phyloP scores from a whole-genome alignment of 2,329 filamentous ascomycete genomes.

The Dactylonectria macrodidyma region DNA sequence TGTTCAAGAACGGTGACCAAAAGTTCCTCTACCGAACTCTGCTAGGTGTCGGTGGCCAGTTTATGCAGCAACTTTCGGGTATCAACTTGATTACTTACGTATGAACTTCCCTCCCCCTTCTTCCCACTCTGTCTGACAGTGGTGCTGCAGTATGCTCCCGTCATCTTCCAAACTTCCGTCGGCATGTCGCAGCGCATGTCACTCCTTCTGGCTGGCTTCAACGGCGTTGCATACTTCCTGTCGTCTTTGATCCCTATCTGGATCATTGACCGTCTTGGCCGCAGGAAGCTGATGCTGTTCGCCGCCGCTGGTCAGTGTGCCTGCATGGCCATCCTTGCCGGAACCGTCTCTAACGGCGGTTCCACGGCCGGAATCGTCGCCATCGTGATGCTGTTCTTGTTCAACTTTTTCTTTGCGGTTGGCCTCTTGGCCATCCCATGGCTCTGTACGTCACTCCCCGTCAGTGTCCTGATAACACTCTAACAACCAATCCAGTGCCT shows the following conservation, averaged over 20 bases:
- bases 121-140: slow-evolving; percentile 25
- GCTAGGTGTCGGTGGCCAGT: slow-evolving; percentile 60
- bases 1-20: slow-evolving; percentile 59
- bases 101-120: background rate
- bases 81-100: slow-evolving; percentile 55
- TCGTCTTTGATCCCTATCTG: slow-evolving; percentile 52
- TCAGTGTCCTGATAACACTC: background rate
- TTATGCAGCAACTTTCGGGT: slow-evolving; percentile 59
- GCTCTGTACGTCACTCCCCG: slow-evolving; percentile 45
- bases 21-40: slow-evolving; percentile 58
- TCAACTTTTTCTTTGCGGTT: slow-evolving; percentile 60
- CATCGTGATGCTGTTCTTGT: slow-evolving; percentile 60
- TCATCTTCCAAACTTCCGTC: slow-evolving; percentile 61
- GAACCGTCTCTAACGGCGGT: slow-evolving; percentile 58
- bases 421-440: slow-evolving; percentile 58
- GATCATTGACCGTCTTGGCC: slow-evolving; percentile 61
- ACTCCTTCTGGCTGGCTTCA: slow-evolving; percentile 68
- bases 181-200: slow-evolving; percentile 61
- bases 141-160: slow-evolving; percentile 53
- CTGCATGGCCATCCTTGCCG: slow-evolving; percentile 64
- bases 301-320: slow-evolving; percentile 52
- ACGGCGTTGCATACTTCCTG: slow-evolving; percentile 57
- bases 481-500: slow-evolving; percentile 48
- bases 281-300: slow-evolving; percentile 72
- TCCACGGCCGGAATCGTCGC: slow-evolving; percentile 58